Base-by-base conservation (phyloP, 345 rosid genomes). In the Salix caprea region DNA sequence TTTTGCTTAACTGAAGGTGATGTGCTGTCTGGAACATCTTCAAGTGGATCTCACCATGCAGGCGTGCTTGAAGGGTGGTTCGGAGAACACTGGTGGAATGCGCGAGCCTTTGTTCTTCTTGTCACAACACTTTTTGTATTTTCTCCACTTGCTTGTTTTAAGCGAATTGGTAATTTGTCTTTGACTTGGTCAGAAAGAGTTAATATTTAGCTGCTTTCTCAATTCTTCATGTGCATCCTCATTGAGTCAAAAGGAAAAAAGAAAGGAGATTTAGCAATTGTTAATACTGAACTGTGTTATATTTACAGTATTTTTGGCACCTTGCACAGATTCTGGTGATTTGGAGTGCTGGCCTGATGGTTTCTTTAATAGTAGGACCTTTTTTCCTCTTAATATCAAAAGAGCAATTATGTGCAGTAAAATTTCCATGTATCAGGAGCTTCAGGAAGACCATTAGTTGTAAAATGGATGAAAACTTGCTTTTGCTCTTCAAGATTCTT, bases 61-160 rank as follows among this genome's bases (percentile, higher is more conserved):
- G 97, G 97, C 72, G 84, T 91, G 69, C 91, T 96, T 77, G 96
- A 93, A 84, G 97, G 90, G 40, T 93, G 98, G 98, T 90, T 91
- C 81, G 97, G 98, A 34, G 83, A 73, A 62, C 86, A 73, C 48
- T 96, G 96, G 97, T 93, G 96, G 94, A 91, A 90, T 67, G 88
- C 80, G 21, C 90, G 97, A 42, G 23, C 87, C 74, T 70, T 85
- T 75, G 86, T 91, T 83, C 91, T 96, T 79, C 79, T 89, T 69
- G 21, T 90, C 81, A 85, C 89, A 18, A 96, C 98, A 16, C 80
- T 93, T 2, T 84, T 72, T 75, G 76, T 91, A 67, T 86, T 96
- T 85, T 84, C 91, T 87, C 97, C 97, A 9, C 83, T 93, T 77
- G 92, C 95, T 18, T 88, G 91, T 79, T 87, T 92, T 70, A 96